Base-by-base conservation (phyloP, 2,329 filamentous ascomycete species). In the Xylariaceae sp. region DNA sequence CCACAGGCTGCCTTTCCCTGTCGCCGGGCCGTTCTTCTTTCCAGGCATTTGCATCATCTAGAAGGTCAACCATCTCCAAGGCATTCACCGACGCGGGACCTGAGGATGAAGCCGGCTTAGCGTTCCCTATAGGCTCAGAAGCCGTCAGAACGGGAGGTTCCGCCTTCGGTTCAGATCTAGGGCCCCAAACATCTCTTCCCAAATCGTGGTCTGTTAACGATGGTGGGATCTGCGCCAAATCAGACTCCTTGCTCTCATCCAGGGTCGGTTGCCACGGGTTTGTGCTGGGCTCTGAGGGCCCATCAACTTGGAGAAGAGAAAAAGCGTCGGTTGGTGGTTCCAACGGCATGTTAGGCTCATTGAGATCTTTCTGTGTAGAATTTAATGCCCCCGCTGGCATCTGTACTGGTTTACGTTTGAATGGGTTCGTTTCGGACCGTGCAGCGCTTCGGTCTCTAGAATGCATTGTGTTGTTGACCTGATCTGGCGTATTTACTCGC, bases 371-470 rank as follows among this genome's bases (percentile, higher is more conserved):
- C 16, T 56, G 49, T 34, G 55, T n/a, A 47, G 48, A 32, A 52
- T 51, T 40, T 26, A 50, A 51, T 48, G 53, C 16, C 43, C 42
- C 53, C 19, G 58, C 47, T 46, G 55, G 52, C 46, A 50, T 49
- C 40, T 61, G 60, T 3, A 72, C 53, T 3, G 69, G 69, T 58
- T 78, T 79, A 52, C 77, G 75, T 56, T 77, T 78, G 64, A 83
- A 83, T 0, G 80, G 80, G 49, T 83, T 83, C 18, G 78, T 80
- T 53, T 77, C 72, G 22, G 65, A 61, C 36, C 69, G 68, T 8
- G 63, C 67, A 18, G 65, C 56, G 51, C 67, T 69, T 0, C 69
- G 71, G 42, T 43, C 41, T 8, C 41, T 16, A 13, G 13, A 16
- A 16, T 65, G 62, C 36, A 73, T 59, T 7, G 66, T 56, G 13